Conservation (phyloP, 2,329 filamentous ascomycete species). For the Monosporascus sp. region DNA sequence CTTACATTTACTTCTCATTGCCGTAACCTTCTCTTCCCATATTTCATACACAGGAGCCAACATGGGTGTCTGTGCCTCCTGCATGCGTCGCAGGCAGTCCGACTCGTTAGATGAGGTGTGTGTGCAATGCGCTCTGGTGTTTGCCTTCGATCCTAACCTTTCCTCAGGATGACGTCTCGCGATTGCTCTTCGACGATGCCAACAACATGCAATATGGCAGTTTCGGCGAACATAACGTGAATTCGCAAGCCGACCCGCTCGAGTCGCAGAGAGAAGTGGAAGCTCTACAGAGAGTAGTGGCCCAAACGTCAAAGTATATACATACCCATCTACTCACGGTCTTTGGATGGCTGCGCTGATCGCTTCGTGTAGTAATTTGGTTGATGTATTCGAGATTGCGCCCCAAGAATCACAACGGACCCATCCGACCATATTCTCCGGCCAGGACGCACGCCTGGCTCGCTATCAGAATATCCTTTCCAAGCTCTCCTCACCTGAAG, state of each 20-base stretch:
- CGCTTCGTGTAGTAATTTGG: conserved; percentile 49
- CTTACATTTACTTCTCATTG: conserved; percentile 1
- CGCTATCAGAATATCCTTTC: conserved; percentile 59
- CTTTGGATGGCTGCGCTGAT: conserved; percentile 14
- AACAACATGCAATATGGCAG: conserved; percentile 57
- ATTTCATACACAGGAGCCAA: not conserved
- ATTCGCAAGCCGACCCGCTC: conserved; percentile 51
- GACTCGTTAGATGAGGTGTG: conserved; percentile 52
- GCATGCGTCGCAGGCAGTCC: conserved; percentile 46
- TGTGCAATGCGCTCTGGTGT: not conserved
- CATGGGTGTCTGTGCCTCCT: conserved; percentile 60
- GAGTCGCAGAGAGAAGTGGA: conserved; percentile 61
- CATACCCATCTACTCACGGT: not conserved
- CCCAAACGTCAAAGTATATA: conserved; percentile 57
- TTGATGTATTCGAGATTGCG: conserved; percentile 62
- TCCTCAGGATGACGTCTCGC: conserved; percentile 48
- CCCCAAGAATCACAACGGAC: conserved; percentile 38
- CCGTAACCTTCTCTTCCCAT: not conserved
- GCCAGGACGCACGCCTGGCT: conserved; percentile 49
- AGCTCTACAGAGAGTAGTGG: conserved; percentile 58
- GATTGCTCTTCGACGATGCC: conserved; percentile 56
- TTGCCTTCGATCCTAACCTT: conserved; percentile 5
- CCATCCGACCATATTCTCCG: conserved; percentile 31
- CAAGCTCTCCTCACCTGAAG: conserved; percentile 48
- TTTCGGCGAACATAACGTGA: conserved; percentile 51